These are phyloP conservation scores for Mallotus repandus DNA, from an alignment of 441 rosid genomes.

Conservation along the genomic window DNA sequence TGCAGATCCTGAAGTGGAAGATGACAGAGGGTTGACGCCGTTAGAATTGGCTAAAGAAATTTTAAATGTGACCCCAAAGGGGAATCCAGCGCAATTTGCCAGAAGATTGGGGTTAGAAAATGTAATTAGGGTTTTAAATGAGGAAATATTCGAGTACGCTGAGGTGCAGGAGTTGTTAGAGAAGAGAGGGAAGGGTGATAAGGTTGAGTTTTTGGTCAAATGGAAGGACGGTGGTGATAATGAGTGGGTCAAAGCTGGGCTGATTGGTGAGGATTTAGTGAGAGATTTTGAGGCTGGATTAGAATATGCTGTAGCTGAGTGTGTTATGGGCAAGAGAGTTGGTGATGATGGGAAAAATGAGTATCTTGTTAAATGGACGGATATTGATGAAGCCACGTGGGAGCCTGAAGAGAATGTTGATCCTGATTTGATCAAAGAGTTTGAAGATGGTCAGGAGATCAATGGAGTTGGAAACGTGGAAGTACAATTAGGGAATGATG, in stretches of 20 bases:
- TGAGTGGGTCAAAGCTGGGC: slow-evolving; percentile 64
- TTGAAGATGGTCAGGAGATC: slow-evolving; percentile 25
- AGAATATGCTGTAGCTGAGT: slow-evolving; percentile 84
- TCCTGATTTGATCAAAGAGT: slow-evolving; percentile 53
- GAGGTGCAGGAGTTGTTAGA: slow-evolving; percentile 82
- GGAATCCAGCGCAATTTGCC: slow-evolving; percentile 73
- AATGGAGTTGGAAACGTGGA: not conserved
- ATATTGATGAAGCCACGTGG: slow-evolving; percentile 82
- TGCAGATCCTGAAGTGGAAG: slow-evolving; percentile 66
- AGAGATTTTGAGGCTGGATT: slow-evolving; percentile 72
- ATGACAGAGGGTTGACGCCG: slow-evolving; percentile 68
- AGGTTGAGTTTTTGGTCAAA: slow-evolving; percentile 63
- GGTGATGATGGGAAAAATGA: slow-evolving; percentile 63
- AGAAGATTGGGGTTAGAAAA: slow-evolving; percentile 76
- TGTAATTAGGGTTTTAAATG: slow-evolving; percentile 50
- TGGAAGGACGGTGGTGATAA: slow-evolving; percentile 82
- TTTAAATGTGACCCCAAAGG: slow-evolving; percentile 66
- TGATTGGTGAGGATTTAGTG: slow-evolving; percentile 68
- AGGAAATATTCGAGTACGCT: slow-evolving; percentile 62
- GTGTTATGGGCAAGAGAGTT: slow-evolving; percentile 52
- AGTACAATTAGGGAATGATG: not conserved
- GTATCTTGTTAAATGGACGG: slow-evolving; percentile 78
- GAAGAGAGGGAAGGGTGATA: slow-evolving; percentile 71
- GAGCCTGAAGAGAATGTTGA: slow-evolving; percentile 86
- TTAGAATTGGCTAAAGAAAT: slow-evolving; percentile 63